Base-by-base conservation (phyloP, 106 monocot genomes). In the Amphibolis antarctica region DNA sequence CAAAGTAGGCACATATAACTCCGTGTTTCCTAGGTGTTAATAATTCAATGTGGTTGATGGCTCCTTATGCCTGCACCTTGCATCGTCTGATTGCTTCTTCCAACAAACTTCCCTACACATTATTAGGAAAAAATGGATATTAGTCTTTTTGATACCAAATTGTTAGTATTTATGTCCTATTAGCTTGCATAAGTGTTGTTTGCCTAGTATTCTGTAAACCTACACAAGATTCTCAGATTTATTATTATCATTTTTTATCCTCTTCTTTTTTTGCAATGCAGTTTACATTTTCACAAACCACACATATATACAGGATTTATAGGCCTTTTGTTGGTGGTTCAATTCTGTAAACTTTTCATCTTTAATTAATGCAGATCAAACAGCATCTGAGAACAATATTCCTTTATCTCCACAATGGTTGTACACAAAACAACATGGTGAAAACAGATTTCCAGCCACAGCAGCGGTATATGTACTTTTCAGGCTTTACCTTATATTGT, bases 371-470 rank as follows among this genome's bases (percentile, higher is more conserved):
- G 71, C 79, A 96, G 94, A 89, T 80, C 86, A 81, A 77, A 42
- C 60, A 42, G 63, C 63, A 60, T 73, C 79, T n/a, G 89, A 86
- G 30, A 96, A 78, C 60, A 84, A 18, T 53, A 89, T 96, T 50
- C 94, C 94, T 56, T 66, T 96, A 55, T 89, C 94, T 69, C 94
- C 94, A 42, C 94, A 96, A 50, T 96, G 94, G 94, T 77, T 96
- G 17, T 84, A 89, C 75, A 71, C 94, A 51, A 96, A 96, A 71
- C 80, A 78, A 58, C 62, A 18, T 79, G 68, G 62, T 65, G 86
- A 82, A 81, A 71, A 60, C 71, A 18, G 59, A 21, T 10, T 81
- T 77, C 51, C 59, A 52, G 26, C 69, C 70, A 56, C 54, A 25
- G 42, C 61, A 30, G 57, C 42, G 43, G 68, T 59, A 81, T 5